Evolutionary conservation across 306 rosid species (phyloP).

Genomic region (Sechiopsis laciniata): DNA sequence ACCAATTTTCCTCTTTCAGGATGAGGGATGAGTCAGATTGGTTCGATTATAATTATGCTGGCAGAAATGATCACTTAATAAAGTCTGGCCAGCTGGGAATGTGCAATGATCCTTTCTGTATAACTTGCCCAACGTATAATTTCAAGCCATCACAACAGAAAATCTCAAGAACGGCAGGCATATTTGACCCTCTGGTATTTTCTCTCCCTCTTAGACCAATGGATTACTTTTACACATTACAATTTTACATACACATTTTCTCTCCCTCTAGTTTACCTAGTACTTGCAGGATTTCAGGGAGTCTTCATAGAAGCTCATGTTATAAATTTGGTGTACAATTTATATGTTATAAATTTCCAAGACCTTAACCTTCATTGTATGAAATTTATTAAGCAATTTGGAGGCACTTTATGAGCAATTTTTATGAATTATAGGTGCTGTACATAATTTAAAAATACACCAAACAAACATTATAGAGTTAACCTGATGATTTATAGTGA

Average conservation of each 20-base stretch:
- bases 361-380: too few species aligned
- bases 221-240: not conserved
- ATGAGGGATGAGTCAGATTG: slow-evolving; percentile 31
- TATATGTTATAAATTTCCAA: too few species aligned
- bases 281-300: not conserved
- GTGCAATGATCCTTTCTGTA: slow-evolving; percentile 91
- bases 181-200: slow-evolving; percentile 56
- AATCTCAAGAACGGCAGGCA: slow-evolving; percentile 29
- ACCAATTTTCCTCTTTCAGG: slow-evolving; percentile 32
- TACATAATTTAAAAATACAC: too few species aligned
- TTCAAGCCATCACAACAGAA: slow-evolving; percentile 38
- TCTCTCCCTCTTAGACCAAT: slow-evolving; percentile 27
- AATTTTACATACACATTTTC: not conserved
- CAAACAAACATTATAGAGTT: too few species aligned
- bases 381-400: too few species aligned
- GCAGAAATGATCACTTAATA: slow-evolving; percentile 58
- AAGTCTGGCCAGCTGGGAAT: slow-evolving; percentile 83
- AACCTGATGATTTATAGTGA: too few species aligned
- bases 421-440: too few species aligned
- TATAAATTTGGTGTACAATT: not conserved
- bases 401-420: too few species aligned
- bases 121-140: slow-evolving; percentile 72
- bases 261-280: not conserved
- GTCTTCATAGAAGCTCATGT: not conserved
- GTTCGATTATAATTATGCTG: slow-evolving; percentile 31